Evolutionary conservation across 2,329 filamentous ascomycete genomes (phyloP), one percentile per base, ranked within the genome.

Genomic region (Aspergillus eucalypticola): DNA sequence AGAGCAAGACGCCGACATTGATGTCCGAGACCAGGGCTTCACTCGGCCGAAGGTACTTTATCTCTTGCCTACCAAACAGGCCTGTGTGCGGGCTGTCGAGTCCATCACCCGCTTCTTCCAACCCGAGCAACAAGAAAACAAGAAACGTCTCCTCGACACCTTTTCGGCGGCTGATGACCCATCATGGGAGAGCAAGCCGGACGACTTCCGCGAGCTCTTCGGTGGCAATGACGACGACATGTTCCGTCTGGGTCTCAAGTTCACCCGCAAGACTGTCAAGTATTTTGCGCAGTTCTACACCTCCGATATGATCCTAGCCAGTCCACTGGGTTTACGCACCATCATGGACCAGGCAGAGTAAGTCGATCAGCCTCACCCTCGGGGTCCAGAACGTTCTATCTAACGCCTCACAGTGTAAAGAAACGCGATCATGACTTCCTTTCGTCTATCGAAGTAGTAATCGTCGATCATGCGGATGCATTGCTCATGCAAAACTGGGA

Each of bases 401-500:
- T 62, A 54, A 64, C 27, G 17, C 39, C 21, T 15, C 55, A 58
- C 56, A 83, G 79, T 66, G 83, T 81, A 61, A 89, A 89, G 73
- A 87, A 87, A 65, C 78, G 85, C 38, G 94, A 98, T 73, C 88
- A 86, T 68, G 95, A 99, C 76, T 99, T 96, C 73, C 83, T 99
- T 13, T 94, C 90, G 59, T 98, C 94, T 1, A 91, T 99, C 69
- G 95, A 99, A 77, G 78, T 99, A 54, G 88, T 95, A 32, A 83
- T 98, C 50, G 83, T 96, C 62, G 95, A 99, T 74, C 93, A 98
- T 76, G 90, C 92, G 11, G 93, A 98, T 75, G 92, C 92, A 0
- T 85, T 97, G 44, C 85, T 96, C 8, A 97, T 97, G 92, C 95
- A 99, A 75, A 98, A 96, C 75, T 98, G 94, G 93, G 92, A 97